Conservation (phyloP, 2,329 filamentous ascomycete species). For the Fusarium domesticum region DNA sequence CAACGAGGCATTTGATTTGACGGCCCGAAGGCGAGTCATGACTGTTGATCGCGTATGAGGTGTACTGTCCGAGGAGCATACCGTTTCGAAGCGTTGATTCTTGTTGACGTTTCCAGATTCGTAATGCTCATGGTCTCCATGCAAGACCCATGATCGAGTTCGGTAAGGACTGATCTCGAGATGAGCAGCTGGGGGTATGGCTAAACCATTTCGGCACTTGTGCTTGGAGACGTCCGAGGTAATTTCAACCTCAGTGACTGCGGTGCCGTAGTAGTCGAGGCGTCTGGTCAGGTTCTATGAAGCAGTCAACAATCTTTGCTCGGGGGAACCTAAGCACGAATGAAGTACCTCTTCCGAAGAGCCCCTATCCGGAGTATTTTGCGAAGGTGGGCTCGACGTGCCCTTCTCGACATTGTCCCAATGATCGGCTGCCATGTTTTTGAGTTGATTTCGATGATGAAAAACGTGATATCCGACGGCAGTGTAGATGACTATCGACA, state of each 20-base stretch:
- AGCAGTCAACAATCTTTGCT: constrained; percentile 13
- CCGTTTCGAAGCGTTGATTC: constrained; percentile 29
- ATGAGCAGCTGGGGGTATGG: constrained; percentile 16
- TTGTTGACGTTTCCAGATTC: constrained; percentile 11
- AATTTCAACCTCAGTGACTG: constrained; percentile 50
- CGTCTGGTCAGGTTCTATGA: constrained; percentile 28
- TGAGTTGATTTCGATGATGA: constrained; percentile 54
- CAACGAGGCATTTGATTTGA: constrained; percentile 30
- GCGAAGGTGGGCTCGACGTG: constrained; percentile 15
- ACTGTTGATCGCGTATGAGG: constrained; percentile 12
- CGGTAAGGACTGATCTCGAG: constrained; percentile 14
- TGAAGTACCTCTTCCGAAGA: constrained; percentile 35
- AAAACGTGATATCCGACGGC: constrained; percentile 59
- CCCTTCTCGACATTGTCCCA: constrained; percentile 22
- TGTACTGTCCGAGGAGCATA: constrained; percentile 28
- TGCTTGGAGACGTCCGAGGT: constrained; percentile 31
- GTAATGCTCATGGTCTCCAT: constrained; percentile 14
- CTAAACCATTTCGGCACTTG: constrained; percentile 1
- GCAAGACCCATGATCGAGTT: constrained; percentile 26
- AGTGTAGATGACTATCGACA: constrained; percentile 54
- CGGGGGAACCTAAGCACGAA: not conserved
- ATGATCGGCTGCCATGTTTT: constrained; percentile 40
- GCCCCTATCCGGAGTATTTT: constrained; percentile 29
- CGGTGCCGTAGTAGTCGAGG: constrained; percentile 43
- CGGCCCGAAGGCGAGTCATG: constrained; percentile 22